Conservation (phyloP, 2,329 filamentous ascomycete genomes). For the Hymenoscyphus linearis region DNA sequence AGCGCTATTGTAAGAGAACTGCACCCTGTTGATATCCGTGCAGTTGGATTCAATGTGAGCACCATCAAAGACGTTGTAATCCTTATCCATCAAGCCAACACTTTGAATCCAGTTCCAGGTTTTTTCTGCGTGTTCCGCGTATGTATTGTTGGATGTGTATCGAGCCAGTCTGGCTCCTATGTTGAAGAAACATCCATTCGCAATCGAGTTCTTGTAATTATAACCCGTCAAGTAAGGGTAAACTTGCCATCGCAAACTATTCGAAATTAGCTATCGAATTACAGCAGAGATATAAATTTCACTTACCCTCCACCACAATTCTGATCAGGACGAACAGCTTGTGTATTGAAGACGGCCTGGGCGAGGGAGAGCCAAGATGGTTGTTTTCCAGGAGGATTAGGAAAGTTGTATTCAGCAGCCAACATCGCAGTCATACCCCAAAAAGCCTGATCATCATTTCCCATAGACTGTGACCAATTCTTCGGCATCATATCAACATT, state of each 20-base stretch:
- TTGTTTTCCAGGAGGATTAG: conserved; percentile 55
- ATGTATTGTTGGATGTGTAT: conserved; percentile 75
- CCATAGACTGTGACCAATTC: conserved; percentile 36
- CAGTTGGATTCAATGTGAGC: conserved; percentile 42
- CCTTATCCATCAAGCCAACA: conserved; percentile 52
- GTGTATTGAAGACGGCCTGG: conserved; percentile 76
- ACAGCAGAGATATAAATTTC: not conserved
- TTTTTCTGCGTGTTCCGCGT: conserved; percentile 68
- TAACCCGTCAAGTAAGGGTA: conserved; percentile 58
- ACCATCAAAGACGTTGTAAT: conserved; percentile 55
- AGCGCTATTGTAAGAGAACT: conserved; percentile 68
- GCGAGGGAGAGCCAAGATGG: conserved; percentile 74
- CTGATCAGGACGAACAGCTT: conserved; percentile 64
- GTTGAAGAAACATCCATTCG: conserved; percentile 67
- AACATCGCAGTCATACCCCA: conserved; percentile 81
- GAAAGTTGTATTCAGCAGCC: conserved; percentile 72
- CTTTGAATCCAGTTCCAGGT: conserved; percentile 61
- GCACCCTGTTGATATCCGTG: conserved; percentile 47
- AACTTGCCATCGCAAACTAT: conserved; percentile 72
- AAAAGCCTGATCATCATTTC: conserved; percentile 49
- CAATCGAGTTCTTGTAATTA: conserved; percentile 64
- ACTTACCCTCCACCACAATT: conserved; percentile 60
- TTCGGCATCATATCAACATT: conserved; percentile 53
- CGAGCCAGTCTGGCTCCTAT: conserved; percentile 65
- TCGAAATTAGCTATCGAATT: not conserved